Conservation (phyloP, 2,329 filamentous ascomycete species). For the Cordyceps militaris region DNA sequence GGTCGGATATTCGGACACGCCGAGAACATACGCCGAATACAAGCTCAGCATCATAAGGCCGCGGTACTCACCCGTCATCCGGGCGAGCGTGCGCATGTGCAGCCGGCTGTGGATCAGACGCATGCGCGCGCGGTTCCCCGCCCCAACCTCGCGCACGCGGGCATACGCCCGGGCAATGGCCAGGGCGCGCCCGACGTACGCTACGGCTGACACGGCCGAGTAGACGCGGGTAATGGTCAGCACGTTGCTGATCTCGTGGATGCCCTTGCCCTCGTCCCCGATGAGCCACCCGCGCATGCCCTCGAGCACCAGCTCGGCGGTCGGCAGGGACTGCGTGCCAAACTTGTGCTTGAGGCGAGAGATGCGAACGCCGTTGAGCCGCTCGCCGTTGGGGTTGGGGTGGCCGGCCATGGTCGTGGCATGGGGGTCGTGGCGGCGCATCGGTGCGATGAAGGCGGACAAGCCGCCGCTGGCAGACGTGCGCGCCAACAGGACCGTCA, state of each 20-base stretch:
- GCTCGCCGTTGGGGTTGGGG: constrained; percentile 24
- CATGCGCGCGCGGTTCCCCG: constrained; percentile 34
- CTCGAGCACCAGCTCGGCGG: constrained; percentile 61
- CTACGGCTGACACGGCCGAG: constrained; percentile 46
- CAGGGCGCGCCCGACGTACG: constrained; percentile 48
- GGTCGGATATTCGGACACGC: constrained; percentile 41
- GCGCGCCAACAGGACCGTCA: constrained; percentile 54
- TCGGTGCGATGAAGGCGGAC: constrained; percentile 59
- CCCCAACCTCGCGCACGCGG: constrained; percentile 46
- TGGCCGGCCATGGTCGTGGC: constrained; percentile 25
- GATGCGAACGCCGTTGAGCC: constrained; percentile 61
- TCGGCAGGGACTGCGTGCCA: constrained; percentile 62
- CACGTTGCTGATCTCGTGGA: constrained; percentile 60
- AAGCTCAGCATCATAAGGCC: constrained; percentile 49
- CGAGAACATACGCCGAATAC: constrained; percentile 47
- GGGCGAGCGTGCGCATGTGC: constrained; percentile 53
- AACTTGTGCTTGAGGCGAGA: constrained; percentile 66
- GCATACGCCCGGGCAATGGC: constrained; percentile 52
- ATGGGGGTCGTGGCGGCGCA: constrained; percentile 37
- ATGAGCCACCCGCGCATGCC: constrained; percentile 60
- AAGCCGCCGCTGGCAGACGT: constrained; percentile 41
- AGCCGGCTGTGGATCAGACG: constrained; percentile 45
- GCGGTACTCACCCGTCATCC: constrained; percentile 48
- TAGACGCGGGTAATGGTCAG: constrained; percentile 60
- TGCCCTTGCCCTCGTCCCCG: constrained; percentile 58